A percentile compares a stretch with the other conserved stretches of the same genome.
Evolutionary conservation across 768 basidiomycete genomes (phyloP).

Genomic region (Hygrophoropsis aurantiaca): DNA sequence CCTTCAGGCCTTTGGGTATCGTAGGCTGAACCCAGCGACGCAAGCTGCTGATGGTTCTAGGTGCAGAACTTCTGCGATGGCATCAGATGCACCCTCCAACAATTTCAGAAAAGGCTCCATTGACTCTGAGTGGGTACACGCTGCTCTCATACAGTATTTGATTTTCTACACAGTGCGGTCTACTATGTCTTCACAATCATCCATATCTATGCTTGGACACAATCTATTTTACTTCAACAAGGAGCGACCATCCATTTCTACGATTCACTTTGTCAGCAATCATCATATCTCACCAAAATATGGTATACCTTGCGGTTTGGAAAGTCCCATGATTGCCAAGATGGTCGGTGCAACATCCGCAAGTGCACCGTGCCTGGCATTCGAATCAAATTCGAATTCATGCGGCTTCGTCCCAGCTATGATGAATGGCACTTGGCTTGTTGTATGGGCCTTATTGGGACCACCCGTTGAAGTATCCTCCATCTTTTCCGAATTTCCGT

Average conservation of each 20-base stretch:
- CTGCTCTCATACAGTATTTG: too few species aligned
- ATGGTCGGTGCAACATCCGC: conserved; percentile 92
- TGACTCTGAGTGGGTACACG: too few species aligned
- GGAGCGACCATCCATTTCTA: conserved; percentile 31
- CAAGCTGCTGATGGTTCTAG: too few species aligned
- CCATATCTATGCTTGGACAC: neutral
- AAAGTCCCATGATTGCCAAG: conserved; percentile 72
- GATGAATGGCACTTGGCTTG: conserved; percentile 87
- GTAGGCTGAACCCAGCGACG: too few species aligned
- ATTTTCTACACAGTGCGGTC: too few species aligned
- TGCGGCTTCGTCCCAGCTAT: conserved; percentile 67
- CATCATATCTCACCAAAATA: neutral
- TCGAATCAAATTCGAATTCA: conserved; percentile 45
- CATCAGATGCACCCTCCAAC: too few species aligned
- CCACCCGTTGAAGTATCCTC: conserved; percentile 76
- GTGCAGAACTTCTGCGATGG: too few species aligned
- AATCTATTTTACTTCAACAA: conserved; percentile 26
- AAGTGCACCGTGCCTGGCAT: conserved; percentile 70
- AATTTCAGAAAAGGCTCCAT: too few species aligned
- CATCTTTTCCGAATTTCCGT: conserved; percentile 97
- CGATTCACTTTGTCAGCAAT: neutral
- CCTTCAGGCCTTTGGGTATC: too few species aligned
- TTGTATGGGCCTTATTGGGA: conserved; percentile 91
- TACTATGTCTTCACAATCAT: too few species aligned
- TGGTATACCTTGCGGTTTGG: conserved; percentile 64